These are phyloP conservation scores for Globisporangium polare DNA, from an alignment of 352 stramenopile species.

Conservation along the genomic window DNA sequence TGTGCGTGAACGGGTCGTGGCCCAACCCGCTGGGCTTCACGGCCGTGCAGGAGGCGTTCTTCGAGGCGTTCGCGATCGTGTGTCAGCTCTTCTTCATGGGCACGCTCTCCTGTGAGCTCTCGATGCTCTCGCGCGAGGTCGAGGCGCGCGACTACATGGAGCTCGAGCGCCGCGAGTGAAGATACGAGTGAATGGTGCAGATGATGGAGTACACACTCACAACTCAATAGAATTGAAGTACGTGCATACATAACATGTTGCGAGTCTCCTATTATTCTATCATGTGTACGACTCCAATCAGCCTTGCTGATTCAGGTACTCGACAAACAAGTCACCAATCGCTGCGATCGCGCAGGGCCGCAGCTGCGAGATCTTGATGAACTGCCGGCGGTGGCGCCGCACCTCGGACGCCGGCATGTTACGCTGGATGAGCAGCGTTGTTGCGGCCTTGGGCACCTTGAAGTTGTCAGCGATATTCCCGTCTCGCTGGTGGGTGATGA, in stretches of 20 bases:
- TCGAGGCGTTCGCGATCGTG: constrained; percentile 79
- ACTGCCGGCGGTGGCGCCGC: constrained; percentile 73
- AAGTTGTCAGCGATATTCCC: constrained; percentile 50
- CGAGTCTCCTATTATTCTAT: too few species aligned
- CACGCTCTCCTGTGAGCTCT: constrained; percentile 72
- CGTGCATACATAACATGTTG: too few species aligned
- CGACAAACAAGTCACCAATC: constrained; percentile 68
- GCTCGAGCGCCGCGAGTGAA: constrained; percentile 50
- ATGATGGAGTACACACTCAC: not conserved
- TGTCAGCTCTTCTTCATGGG: constrained; percentile 88
- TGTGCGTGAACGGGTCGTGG: constrained; percentile 81
- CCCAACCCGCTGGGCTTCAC: constrained; percentile 78
- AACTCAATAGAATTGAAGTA: not conserved
- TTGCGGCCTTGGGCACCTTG: constrained; percentile 30
- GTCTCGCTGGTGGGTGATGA: constrained; percentile 65
- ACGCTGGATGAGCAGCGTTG: constrained; percentile 35
- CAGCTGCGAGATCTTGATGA: constrained; percentile 75
- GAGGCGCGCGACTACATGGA: constrained; percentile 61
- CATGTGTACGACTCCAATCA: constrained; percentile 15
- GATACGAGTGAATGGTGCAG: not conserved
- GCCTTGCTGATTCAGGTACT: constrained; percentile 73
- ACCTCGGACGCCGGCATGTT: constrained; percentile 51
- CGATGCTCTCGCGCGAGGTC: constrained; percentile 50
- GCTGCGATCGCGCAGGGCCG: constrained; percentile 42
- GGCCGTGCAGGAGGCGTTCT: constrained; percentile 75